These are phyloP conservation scores for Suhomyces guaymorum DNA, from an alignment of 1,139 yeast species.

Conservation along the genomic window DNA sequence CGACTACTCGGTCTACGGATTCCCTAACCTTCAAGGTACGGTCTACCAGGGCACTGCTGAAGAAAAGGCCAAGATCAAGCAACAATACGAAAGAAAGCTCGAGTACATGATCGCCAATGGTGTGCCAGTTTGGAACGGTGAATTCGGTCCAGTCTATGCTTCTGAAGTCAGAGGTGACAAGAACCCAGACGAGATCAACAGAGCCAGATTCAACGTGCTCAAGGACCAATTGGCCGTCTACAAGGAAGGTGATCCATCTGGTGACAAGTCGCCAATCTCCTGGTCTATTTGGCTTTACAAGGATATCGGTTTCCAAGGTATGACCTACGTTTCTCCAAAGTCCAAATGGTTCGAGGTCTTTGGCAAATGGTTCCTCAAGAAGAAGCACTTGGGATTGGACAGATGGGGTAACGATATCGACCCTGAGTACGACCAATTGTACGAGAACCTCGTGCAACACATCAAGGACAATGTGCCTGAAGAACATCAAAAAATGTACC, in stretches of 20 bases:
- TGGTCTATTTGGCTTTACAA: constrained; percentile 56
- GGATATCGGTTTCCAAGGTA: constrained; percentile 51
- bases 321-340: constrained; percentile 43
- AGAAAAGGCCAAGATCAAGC: constrained; percentile 31
- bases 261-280: constrained; percentile 41
- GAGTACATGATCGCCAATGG: constrained; percentile 36
- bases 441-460: constrained; percentile 33
- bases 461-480: constrained; percentile 38
- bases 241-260: constrained; percentile 44
- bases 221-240: constrained; percentile 45
- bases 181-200: constrained; percentile 36
- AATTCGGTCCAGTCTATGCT: constrained; percentile 52
- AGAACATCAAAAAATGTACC: constrained; percentile 32
- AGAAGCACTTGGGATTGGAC: constrained; percentile 45
- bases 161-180: constrained; percentile 40
- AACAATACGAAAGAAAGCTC: constrained; percentile 41
- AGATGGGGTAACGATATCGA: constrained; percentile 50
- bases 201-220: constrained; percentile 39
- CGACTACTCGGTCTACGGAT: constrained; percentile 43
- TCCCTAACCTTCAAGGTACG: constrained; percentile 36
- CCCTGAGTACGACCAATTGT: constrained; percentile 34
- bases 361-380: constrained; percentile 41
- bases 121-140: constrained; percentile 55
- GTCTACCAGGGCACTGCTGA: constrained; percentile 34
- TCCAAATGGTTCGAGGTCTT: constrained; percentile 43